Evolutionary conservation across 805 yeast species (phyloP).

Genomic region (Clavispora asparagi): DNA sequence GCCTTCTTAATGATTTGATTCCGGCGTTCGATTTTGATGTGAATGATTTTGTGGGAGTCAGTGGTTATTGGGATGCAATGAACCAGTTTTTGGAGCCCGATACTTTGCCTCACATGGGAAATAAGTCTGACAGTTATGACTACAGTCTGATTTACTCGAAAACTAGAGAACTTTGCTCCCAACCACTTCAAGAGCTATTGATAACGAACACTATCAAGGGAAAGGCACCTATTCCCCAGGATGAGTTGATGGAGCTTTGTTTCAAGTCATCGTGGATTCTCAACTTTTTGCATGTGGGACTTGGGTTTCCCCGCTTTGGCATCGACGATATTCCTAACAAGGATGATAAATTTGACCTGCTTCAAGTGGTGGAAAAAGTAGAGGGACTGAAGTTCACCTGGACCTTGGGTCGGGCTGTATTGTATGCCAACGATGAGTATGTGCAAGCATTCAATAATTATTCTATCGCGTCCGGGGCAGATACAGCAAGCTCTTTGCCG

Average conservation of each 20-base stretch:
- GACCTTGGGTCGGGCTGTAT: conserved; percentile 57
- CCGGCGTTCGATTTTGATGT: conserved; percentile 56
- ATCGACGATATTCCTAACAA: conserved; percentile 27
- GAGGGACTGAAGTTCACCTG: conserved; percentile 45
- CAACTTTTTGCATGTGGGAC: conserved; percentile 52
- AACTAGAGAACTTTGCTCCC: conserved; percentile 45
- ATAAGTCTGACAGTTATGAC: conserved; percentile 32
- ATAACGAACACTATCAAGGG: conserved; percentile 26
- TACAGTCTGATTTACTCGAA: conserved; percentile 38
- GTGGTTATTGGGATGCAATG: conserved; percentile 64
- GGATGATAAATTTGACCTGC: conserved; percentile 24
- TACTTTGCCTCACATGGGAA: conserved; percentile 14
- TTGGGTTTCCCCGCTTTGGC: conserved; percentile 53
- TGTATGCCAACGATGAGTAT: conserved; percentile 56
- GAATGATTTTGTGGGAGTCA: conserved; percentile 57
- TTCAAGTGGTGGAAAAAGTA: conserved; percentile 40
- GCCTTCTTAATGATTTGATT: conserved; percentile 47
- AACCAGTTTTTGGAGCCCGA: conserved; percentile 36
- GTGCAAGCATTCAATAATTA: conserved; percentile 36
- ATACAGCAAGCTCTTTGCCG: conserved; percentile 7
- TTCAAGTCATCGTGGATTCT: conserved; percentile 59
- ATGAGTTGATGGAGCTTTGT: conserved; percentile 50
- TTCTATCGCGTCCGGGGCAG: conserved; percentile 13
- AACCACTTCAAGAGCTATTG: conserved; percentile 32
- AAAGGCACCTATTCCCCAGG: conserved; percentile 30